These are phyloP conservation scores for Ophiostoma ips DNA, from an alignment of 2,329 filamentous ascomycete genomes.

Conservation along the genomic window DNA sequence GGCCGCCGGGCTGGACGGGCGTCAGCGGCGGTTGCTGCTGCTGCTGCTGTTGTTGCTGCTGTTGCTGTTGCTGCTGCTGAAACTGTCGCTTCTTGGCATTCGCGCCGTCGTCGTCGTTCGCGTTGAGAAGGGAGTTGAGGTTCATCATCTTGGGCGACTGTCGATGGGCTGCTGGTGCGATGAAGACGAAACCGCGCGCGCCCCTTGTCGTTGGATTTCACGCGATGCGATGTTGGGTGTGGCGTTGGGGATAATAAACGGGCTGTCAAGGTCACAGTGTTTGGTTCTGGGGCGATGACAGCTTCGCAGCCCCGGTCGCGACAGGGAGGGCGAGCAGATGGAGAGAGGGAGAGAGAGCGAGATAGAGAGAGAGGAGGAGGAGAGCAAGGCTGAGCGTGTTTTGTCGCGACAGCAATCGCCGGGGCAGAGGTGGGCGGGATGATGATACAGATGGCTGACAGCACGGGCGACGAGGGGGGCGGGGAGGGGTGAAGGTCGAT, in stretches of 20 bases:
- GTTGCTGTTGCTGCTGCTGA: slow-evolving; percentile 21
- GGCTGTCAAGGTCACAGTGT: too few species aligned
- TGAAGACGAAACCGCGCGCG: neutral
- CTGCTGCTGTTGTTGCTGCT: slow-evolving; percentile 13
- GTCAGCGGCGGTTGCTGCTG: slow-evolving; percentile 18
- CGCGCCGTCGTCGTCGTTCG: slow-evolving; percentile 29
- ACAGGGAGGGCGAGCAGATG: neutral
- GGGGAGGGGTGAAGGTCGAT: too few species aligned
- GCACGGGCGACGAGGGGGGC: too few species aligned
- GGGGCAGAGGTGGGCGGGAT: too few species aligned
- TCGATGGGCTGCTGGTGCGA: neutral
- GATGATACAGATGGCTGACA: too few species aligned
- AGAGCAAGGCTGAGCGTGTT: too few species aligned
- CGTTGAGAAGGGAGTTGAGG: slow-evolving; percentile 40
- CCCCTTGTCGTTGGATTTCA: neutral
- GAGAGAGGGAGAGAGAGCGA: neutral
- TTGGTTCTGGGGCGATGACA: too few species aligned
- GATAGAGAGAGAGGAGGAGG: too few species aligned
- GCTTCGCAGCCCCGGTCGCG: neutral
- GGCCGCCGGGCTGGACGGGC: slow-evolving; percentile 25
- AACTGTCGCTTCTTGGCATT: slow-evolving; percentile 15
- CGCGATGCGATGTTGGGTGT: neutral
- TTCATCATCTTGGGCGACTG: slow-evolving; percentile 29
- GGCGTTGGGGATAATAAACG: too few species aligned
- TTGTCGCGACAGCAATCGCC: too few species aligned